Conservation (phyloP, 2,329 filamentous ascomycete genomes). For the Claviceps cyperi region DNA sequence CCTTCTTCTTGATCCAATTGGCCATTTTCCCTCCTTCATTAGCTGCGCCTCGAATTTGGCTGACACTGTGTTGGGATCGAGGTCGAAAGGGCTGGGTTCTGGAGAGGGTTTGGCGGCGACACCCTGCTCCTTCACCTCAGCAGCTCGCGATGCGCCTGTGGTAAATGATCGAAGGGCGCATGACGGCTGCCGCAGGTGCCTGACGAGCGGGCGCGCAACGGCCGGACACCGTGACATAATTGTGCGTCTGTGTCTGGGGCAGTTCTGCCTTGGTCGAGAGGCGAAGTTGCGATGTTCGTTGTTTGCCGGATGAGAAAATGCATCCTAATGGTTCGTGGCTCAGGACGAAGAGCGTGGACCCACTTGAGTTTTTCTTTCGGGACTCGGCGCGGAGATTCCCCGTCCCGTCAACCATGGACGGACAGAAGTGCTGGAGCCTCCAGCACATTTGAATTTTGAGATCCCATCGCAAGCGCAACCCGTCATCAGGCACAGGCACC, state of each 20-base stretch:
- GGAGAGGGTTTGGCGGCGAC: constrained; percentile 4
- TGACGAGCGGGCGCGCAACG: constrained; percentile 40
- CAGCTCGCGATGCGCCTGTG: constrained; percentile 18
- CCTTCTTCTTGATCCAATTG: constrained; percentile 73
- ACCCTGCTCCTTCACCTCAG: constrained; percentile 13
- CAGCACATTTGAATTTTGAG: constrained; percentile 14
- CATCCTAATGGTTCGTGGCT: neutral
- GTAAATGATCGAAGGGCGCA: constrained; percentile 22
- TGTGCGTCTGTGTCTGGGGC: constrained; percentile 3
- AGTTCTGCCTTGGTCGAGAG: no score
- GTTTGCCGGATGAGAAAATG: neutral
- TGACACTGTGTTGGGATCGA: constrained; percentile 56
- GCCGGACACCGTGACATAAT: constrained; percentile 46
- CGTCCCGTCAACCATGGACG: constrained; percentile 3
- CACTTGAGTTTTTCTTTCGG: constrained; percentile 10
- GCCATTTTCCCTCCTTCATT: constrained; percentile 51
- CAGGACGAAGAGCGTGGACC: constrained; percentile 4
- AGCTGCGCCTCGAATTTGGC: constrained; percentile 47
- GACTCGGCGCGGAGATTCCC: constrained; percentile 13
- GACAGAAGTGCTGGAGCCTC: constrained; percentile 11
- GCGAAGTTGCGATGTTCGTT: neutral
- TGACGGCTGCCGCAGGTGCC: constrained; percentile 31
- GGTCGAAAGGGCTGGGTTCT: constrained; percentile 25
- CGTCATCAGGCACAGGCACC: constrained; percentile 3
- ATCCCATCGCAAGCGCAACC: constrained; percentile 3